A percentile compares a stretch with the other conserved stretches of the same genome.
These are phyloP conservation scores for Blastocystis sp. DNA, from an alignment of 352 stramenopile species.

Conservation along the genomic window DNA sequence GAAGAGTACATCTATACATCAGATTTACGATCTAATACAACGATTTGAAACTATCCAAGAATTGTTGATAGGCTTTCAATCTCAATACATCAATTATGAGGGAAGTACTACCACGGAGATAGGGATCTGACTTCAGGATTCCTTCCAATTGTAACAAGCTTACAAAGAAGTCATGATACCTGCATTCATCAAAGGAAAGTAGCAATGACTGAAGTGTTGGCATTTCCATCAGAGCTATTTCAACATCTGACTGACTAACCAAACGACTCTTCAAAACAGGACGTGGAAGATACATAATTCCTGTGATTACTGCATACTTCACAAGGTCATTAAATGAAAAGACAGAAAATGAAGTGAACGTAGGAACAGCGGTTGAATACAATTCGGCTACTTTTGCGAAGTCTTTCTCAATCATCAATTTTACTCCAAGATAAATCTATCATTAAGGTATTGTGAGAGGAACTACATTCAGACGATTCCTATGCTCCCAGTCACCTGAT, in stretches of 20 bases:
- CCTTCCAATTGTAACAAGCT: constrained; percentile 45
- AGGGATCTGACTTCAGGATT: constrained; percentile 56
- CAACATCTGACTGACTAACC: constrained; percentile 15
- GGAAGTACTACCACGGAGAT: background rate
- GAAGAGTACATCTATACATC: constrained; percentile 41
- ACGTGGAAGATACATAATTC: constrained; percentile 15
- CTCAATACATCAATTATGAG: constrained; percentile 22
- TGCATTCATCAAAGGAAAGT: constrained; percentile 49
- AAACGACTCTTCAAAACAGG: constrained; percentile 6
- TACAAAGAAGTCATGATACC: constrained; percentile 58
- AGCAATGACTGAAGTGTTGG: constrained; percentile 13
- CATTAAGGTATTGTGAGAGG: background rate
- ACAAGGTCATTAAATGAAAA: constrained; percentile 61
- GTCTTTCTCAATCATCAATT: constrained; percentile 40
- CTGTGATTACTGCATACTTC: constrained; percentile 51
- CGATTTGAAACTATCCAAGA: constrained; percentile 66
- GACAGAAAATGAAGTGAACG: constrained; percentile 65
- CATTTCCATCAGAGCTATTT: constrained; percentile 52
- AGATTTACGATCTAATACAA: background rate
- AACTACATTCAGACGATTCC: constrained; percentile 37
- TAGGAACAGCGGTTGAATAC: constrained; percentile 35
- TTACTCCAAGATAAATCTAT: constrained; percentile 61
- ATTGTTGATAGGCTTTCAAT: constrained; percentile 63
- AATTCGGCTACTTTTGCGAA: constrained; percentile 58
- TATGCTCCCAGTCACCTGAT: constrained; percentile 62